These are phyloP conservation scores for Phialophora verrucosa DNA, from an alignment of 2,329 filamentous ascomycete genomes.

Conservation along the genomic window DNA sequence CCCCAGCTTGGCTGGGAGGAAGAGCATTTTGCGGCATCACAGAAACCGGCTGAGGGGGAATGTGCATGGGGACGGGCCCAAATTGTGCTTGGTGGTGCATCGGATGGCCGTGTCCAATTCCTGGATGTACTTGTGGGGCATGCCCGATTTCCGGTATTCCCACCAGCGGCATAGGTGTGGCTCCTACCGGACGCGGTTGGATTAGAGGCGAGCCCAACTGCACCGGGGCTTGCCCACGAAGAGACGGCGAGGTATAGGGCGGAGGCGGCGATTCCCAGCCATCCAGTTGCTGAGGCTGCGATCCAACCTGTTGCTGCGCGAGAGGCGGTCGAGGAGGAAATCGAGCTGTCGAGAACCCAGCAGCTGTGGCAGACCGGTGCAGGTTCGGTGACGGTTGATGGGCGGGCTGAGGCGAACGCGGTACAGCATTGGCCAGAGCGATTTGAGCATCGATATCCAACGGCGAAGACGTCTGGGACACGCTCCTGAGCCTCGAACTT, in stretches of 20 bases:
- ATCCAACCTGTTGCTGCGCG: slow-evolving; percentile 26
- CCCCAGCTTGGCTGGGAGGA: not conserved
- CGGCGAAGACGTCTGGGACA: slow-evolving; percentile 38
- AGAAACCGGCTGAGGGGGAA: not conserved
- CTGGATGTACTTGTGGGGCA: slow-evolving; percentile 12
- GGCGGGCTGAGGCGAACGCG: slow-evolving; percentile 8
- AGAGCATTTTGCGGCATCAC: slow-evolving; percentile 7
- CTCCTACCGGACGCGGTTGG: slow-evolving; percentile 24
- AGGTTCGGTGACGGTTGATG: slow-evolving; percentile 26
- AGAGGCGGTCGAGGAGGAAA: slow-evolving; percentile 58
- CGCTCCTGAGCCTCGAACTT: slow-evolving; percentile 24
- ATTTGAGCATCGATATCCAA: slow-evolving; percentile 47
- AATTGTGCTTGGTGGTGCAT: slow-evolving; percentile 20
- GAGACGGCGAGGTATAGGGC: slow-evolving; percentile 30
- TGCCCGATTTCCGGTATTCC: slow-evolving; percentile 31
- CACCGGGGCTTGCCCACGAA: slow-evolving; percentile 11
- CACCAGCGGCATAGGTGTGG: slow-evolving; percentile 13
- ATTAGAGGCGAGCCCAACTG: slow-evolving; percentile 21
- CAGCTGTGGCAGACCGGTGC: slow-evolving; percentile 56
- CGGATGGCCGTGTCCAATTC: slow-evolving; percentile 13
- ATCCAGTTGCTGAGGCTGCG: slow-evolving; percentile 16
- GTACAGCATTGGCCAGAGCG: slow-evolving; percentile 19
- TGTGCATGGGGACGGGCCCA: slow-evolving; percentile 40
- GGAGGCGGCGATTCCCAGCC: slow-evolving; percentile 40
- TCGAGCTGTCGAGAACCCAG: slow-evolving; percentile 70